Evolutionary conservation across 495 filamentous ascomycete genomes (phyloP).

Genomic region (Penicillium bovifimosum): DNA sequence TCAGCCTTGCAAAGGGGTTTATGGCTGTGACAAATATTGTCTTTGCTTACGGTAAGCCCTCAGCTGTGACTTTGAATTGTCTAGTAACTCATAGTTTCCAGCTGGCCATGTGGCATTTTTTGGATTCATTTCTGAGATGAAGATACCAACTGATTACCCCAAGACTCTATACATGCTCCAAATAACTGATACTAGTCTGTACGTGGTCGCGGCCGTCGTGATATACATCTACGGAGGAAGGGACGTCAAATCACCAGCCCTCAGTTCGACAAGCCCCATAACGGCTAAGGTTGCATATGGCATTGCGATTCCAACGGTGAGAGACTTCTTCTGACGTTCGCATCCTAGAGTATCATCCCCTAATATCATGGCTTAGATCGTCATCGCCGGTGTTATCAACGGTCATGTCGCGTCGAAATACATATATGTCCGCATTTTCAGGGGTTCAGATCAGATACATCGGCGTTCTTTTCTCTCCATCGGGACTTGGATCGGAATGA

Average conservation of each 20-base stretch:
- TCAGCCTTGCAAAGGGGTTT: constrained; percentile 13
- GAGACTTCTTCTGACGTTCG: neutral
- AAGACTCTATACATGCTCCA: constrained; percentile 64
- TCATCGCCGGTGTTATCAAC: constrained; percentile 61
- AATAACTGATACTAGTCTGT: constrained; percentile 58
- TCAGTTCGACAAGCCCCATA: constrained; percentile 57
- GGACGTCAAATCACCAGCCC: constrained; percentile 63
- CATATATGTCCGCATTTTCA: constrained; percentile 58
- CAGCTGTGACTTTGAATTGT: no score
- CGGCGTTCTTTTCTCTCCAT: constrained; percentile 46
- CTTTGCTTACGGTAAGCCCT: constrained; percentile 25
- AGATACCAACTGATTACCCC: constrained; percentile 58
- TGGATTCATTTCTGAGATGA: constrained; percentile 70
- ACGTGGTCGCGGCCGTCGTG: constrained; percentile 44
- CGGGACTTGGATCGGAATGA: constrained; percentile 54
- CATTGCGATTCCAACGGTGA: constrained; percentile 65
- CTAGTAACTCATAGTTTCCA: neutral
- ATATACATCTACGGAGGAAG: constrained; percentile 69
- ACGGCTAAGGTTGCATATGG: constrained; percentile 70
- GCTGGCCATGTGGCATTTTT: constrained; percentile 69
- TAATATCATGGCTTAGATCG: constrained; percentile 30
- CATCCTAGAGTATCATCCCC: constrained; percentile 21
- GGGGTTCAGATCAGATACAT: constrained; percentile 53
- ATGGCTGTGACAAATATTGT: constrained; percentile 22
- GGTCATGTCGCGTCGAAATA: constrained; percentile 59